Evolutionary conservation across 1,284 basidiomycete species (phyloP).

Genomic region (Agroathelia rolfsii): DNA sequence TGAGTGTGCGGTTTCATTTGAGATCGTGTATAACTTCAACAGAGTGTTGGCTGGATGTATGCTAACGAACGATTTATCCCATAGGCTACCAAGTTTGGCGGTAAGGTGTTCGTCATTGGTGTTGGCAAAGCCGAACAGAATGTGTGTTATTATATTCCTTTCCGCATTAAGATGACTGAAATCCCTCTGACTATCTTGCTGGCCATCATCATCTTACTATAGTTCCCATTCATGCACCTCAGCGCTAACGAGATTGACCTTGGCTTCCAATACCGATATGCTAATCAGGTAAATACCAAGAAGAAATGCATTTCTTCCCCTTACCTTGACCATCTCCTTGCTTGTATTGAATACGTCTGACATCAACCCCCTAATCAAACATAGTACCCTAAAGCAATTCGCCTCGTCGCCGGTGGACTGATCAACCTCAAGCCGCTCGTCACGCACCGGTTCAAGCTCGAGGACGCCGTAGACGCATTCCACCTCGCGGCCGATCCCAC

Average conservation of each 20-base stretch:
- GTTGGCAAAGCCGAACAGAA: conserved; percentile 50
- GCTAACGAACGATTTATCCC: conserved; percentile 7
- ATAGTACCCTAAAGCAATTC: conserved; percentile 74
- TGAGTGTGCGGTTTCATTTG: conserved; percentile 22
- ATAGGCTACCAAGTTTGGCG: conserved; percentile 49
- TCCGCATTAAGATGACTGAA: not conserved
- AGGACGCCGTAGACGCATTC: conserved; percentile 72
- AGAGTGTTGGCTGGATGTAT: not conserved
- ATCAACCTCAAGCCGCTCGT: conserved; percentile 76
- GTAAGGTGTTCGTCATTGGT: conserved; percentile 57
- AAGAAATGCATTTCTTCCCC: conserved; percentile 2
- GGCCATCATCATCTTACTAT: too few relatives aligned
- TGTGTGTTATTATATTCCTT: conserved; percentile 23
- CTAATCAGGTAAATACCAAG: conserved; percentile 40
- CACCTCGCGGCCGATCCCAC: conserved; percentile 61
- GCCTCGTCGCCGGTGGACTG: conserved; percentile 62
- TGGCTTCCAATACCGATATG: conserved; percentile 55
- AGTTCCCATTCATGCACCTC: conserved; percentile 64
- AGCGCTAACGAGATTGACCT: conserved; percentile 58
- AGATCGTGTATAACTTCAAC: too few relatives aligned
- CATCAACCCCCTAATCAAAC: conserved; percentile 2
- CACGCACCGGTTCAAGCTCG: conserved; percentile 71
- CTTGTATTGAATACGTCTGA: not conserved
- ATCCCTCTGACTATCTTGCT: too few relatives aligned
- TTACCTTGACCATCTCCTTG: not conserved